Conservation (phyloP, 495 filamentous ascomycete genomes). For the Neurospora tetrasperma region DNA sequence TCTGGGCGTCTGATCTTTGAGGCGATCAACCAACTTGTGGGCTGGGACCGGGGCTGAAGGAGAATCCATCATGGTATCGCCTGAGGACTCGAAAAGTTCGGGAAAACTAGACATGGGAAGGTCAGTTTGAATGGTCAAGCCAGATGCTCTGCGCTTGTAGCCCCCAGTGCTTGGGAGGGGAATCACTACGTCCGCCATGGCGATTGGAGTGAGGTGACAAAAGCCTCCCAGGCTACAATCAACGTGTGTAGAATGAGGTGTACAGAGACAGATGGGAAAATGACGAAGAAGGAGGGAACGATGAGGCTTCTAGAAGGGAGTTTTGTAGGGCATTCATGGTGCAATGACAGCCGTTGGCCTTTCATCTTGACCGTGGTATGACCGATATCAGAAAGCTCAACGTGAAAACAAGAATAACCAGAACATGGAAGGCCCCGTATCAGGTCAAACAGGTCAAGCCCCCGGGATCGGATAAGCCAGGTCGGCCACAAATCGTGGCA, state of each 20-base stretch:
- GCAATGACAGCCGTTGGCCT: neutral
- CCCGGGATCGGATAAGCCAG: neutral
- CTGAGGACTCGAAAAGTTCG: slow-evolving; percentile 27
- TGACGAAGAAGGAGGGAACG: neutral
- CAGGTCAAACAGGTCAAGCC: neutral
- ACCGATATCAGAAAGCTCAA: neutral
- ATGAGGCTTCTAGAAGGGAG: neutral
- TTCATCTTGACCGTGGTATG: neutral
- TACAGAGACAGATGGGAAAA: neutral
- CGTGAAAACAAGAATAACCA: neutral
- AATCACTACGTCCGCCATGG: slow-evolving; percentile 17
- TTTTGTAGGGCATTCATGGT: slow-evolving; percentile 7
- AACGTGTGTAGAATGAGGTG: neutral
- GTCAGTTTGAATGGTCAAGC: slow-evolving; percentile 37
- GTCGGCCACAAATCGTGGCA: neutral
- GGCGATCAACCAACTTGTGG: slow-evolving; percentile 25
- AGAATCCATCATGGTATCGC: slow-evolving; percentile 24
- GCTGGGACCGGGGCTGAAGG: slow-evolving; percentile 15
- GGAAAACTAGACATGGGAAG: slow-evolving; percentile 31
- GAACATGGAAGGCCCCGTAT: neutral
- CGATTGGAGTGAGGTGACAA: neutral
- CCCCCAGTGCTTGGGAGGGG: slow-evolving; percentile 8
- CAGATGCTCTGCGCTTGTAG: slow-evolving; percentile 19
- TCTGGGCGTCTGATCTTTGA: slow-evolving; percentile 21
- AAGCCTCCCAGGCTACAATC: neutral